A percentile compares a stretch with the other conserved stretches of the same genome.
phyloP scores from a whole-genome alignment of 768 basidiomycete species.

The Macrolepiota albuminosa region DNA sequence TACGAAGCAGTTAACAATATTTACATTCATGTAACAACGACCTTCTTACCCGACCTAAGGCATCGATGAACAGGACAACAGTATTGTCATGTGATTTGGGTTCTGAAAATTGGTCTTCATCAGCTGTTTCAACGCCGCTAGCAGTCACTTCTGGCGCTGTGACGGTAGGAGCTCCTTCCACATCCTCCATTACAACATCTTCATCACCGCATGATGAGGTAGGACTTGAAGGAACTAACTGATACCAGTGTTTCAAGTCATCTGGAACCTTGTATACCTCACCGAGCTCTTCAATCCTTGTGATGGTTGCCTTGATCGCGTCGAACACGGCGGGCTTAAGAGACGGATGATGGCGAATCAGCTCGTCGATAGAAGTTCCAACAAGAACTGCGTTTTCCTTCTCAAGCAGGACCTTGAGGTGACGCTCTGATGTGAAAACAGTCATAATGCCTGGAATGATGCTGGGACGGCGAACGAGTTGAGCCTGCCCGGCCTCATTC shows the following conservation, averaged over 20 bases:
- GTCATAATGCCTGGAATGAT: slow-evolving; percentile 84
- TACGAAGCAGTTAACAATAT: neutral
- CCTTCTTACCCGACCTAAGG: slow-evolving; percentile 63
- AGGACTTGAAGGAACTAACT: slow-evolving; percentile 32
- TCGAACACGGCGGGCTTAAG: slow-evolving; percentile 80
- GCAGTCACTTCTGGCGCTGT: slow-evolving; percentile 14
- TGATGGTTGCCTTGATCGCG: slow-evolving; percentile 64
- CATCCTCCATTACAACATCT: slow-evolving; percentile 50
- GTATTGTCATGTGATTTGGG: slow-evolving; percentile 66
- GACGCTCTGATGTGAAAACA: slow-evolving; percentile 80
- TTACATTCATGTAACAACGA: neutral
- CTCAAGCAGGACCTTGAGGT: slow-evolving; percentile 81
- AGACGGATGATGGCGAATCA: slow-evolving; percentile 91
- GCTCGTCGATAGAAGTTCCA: slow-evolving; percentile 89
- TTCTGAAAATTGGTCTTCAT: slow-evolving; percentile 21
- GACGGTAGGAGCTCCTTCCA: slow-evolving; percentile 16
- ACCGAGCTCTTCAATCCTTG: slow-evolving; percentile 72
- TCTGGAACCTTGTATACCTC: slow-evolving; percentile 49
- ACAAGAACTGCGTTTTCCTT: slow-evolving; percentile 90
- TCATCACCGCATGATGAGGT: slow-evolving; percentile 17
- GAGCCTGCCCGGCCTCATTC: slow-evolving; percentile 83
- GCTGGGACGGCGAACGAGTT: slow-evolving; percentile 68
- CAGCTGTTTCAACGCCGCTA: slow-evolving; percentile 15
- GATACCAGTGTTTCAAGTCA: slow-evolving; percentile 66
- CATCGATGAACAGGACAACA: slow-evolving; percentile 74